phyloP scores from a whole-genome alignment of 306 rosid genomes.

The Dryas octopetala region DNA sequence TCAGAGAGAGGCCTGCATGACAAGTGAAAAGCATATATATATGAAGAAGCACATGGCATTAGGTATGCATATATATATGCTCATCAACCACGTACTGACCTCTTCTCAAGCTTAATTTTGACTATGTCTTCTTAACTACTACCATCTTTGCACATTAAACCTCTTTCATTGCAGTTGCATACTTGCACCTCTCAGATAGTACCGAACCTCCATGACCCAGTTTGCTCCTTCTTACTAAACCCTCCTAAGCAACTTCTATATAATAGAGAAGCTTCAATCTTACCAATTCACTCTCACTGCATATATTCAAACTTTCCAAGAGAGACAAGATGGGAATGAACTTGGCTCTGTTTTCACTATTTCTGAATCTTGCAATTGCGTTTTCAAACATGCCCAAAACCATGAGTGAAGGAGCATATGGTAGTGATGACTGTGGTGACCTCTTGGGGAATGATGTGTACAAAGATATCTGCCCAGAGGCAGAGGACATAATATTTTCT shows the following conservation, averaged over 20 bases:
- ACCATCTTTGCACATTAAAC: not conserved
- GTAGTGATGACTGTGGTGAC: constrained; percentile 28
- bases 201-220: constrained; percentile 12
- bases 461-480: constrained; percentile 56
- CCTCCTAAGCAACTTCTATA: constrained; percentile 6
- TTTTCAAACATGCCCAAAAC: constrained; percentile 23
- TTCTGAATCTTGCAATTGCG: constrained; percentile 39
- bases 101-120: constrained; percentile 4
- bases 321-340: constrained; percentile 24
- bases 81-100: not conserved
- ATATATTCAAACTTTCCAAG: not conserved
- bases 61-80: constrained; percentile 13
- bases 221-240: constrained; percentile 1
- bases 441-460: constrained; percentile 37
- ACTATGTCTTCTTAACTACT: constrained; percentile 23
- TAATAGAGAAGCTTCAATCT: not conserved
- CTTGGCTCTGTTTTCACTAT: constrained; percentile 30
- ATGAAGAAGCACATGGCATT: constrained; percentile 24
- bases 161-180: not conserved
- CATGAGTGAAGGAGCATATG: constrained; percentile 40
- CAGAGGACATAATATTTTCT: constrained; percentile 63
- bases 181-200: not conserved
- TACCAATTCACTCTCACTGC: constrained; percentile 1
- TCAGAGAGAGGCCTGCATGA: not conserved
- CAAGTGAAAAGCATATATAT: not conserved